Conservation (phyloP, 1,139 yeast species). For the Blastobotrys elegans region DNA sequence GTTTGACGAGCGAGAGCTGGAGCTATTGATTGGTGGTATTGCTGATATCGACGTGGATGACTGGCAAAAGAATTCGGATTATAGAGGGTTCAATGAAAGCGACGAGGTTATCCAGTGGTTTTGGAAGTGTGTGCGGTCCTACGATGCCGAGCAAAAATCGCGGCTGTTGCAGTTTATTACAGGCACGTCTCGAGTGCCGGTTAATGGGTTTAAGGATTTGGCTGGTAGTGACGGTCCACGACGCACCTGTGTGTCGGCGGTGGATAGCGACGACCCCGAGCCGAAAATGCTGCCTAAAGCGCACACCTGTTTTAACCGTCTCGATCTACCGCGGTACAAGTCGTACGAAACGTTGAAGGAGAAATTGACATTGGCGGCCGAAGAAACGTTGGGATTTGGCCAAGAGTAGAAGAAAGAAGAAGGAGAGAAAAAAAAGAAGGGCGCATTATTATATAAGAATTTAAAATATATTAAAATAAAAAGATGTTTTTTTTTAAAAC, state of each 20-base stretch:
- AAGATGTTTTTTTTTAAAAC: no score
- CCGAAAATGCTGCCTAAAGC: slow-evolving; percentile 89
- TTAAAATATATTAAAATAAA: no score
- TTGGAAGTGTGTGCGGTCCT: slow-evolving; percentile 88
- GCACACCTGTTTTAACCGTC: slow-evolving; percentile 93
- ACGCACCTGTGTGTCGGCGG: slow-evolving; percentile 95
- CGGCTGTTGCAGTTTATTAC: slow-evolving; percentile 94
- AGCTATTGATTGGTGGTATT: slow-evolving; percentile 93
- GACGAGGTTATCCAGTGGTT: slow-evolving; percentile 98
- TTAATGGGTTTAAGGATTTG: slow-evolving; percentile 94
- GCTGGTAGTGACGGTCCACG: slow-evolving; percentile 99
- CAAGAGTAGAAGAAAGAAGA: no score
- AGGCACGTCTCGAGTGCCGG: slow-evolving; percentile 98
- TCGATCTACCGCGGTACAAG: slow-evolving; percentile 79
- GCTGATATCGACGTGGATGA: slow-evolving; percentile 97
- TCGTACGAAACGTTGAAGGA: slow-evolving; percentile 72
- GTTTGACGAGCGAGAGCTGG: slow-evolving; percentile 95
- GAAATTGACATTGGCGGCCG: slow-evolving; percentile 81
- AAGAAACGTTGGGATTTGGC: slow-evolving; percentile 93
- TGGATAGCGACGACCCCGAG: slow-evolving; percentile 58
- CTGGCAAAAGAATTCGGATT: slow-evolving; percentile 98
- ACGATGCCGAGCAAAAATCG: slow-evolving; percentile 97
- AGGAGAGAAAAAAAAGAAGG: no score
- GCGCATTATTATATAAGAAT: no score
- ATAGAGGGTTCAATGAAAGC: slow-evolving; percentile 93